These are phyloP conservation scores for Alloascoidea hylecoeti DNA, from an alignment of 805 yeast species.

Conservation along the genomic window DNA sequence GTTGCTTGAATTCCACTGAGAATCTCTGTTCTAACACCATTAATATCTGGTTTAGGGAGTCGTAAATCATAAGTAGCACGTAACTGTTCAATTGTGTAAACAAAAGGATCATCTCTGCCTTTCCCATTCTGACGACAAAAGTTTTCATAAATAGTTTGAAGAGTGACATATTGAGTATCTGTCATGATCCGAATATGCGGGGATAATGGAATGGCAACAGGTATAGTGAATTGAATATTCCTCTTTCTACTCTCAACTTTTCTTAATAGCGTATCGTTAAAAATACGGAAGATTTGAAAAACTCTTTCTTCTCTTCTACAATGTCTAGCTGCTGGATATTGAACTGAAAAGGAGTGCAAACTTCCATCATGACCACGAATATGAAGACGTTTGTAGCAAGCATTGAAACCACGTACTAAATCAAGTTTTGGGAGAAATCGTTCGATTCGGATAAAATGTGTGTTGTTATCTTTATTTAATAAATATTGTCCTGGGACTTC, in stretches of 20 bases:
- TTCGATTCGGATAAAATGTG: conserved; percentile 88
- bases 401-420: conserved; percentile 77
- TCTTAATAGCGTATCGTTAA: conserved; percentile 66
- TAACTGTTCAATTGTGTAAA: conserved; percentile 71
- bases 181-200: conserved; percentile 86
- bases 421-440: conserved; percentile 84
- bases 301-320: conserved; percentile 93
- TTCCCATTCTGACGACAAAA: conserved; percentile 62
- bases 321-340: conserved; percentile 95
- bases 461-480: conserved; percentile 72
- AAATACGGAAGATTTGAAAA: conserved; percentile 79
- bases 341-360: conserved; percentile 86
- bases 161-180: conserved; percentile 66
- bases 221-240: conserved; percentile 71
- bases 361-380: conserved; percentile 93
- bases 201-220: conserved; percentile 85
- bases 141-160: conserved; percentile 80
- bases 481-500: conserved; percentile 96
- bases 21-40: conserved; percentile 83
- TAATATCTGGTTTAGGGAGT: conserved; percentile 82
- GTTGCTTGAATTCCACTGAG: conserved; percentile 79
- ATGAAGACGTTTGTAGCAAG: conserved; percentile 78
- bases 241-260: conserved; percentile 85
- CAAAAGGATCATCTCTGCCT: conserved; percentile 80
- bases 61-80: conserved; percentile 91